These are phyloP conservation scores for Trametes coccinea DNA, from an alignment of 768 basidiomycete species.

Conservation along the genomic window DNA sequence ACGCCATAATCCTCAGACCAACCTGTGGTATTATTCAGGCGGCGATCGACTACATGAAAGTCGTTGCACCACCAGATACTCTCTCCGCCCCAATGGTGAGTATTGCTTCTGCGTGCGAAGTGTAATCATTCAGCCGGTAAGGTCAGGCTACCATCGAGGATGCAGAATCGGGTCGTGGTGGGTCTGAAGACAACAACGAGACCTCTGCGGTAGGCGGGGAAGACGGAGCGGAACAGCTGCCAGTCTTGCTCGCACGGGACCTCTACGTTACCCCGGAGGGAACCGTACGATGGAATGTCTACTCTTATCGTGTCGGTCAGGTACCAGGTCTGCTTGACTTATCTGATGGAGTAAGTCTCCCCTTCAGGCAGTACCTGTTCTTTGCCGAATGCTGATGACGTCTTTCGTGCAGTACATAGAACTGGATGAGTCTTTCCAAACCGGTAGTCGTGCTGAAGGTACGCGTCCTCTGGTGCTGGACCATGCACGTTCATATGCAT, in stretches of 20 bases:
- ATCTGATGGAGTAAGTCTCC: not conserved
- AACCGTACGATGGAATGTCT: not conserved
- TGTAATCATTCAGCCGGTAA: no score
- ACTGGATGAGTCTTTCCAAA: not conserved
- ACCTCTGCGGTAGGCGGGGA: no score
- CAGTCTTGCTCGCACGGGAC: not conserved
- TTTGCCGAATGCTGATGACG: not conserved
- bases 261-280: slow-evolving; percentile 6
- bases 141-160: no score
- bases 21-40: not conserved
- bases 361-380: not conserved
- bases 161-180: no score
- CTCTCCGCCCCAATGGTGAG: not conserved
- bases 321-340: not conserved
- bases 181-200: not conserved
- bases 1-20: not conserved
- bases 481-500: no score
- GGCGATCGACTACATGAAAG: not conserved
- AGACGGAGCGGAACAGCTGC: not conserved
- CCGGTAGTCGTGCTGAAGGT: no score
- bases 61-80: not conserved
- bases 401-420: not conserved
- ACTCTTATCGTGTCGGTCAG: not conserved
- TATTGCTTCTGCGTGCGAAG: not conserved
- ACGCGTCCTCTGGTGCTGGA: no score